Base-by-base conservation (phyloP, 176 grass and related monocot genomes). In the Oryza glumipatula region DNA sequence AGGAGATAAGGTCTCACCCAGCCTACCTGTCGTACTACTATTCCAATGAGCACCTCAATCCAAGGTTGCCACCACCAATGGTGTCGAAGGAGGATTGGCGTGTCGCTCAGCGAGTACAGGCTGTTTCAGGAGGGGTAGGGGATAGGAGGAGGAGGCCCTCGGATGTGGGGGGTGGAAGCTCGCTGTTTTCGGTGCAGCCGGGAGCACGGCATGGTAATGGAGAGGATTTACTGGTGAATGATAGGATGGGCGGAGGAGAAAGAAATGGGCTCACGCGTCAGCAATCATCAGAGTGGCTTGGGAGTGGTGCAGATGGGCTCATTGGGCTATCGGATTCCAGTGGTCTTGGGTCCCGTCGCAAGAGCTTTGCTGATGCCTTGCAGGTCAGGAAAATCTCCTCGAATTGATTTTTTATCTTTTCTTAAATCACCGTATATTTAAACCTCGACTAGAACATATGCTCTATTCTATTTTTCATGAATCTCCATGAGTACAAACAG, bases 21-120 rank as follows among this genome's bases (percentile, higher is more conserved):
- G 89, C 84, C 0, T 98, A 95, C 60, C 85, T 92, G n/a, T 85
- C 85, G 1, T 95, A 95, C 73, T 98, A 98, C 86, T 98, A 93
- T 67, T 94, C 89, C 10, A 93, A 98, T 48, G 96, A 95, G 85
- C 90, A 92, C 80, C 73, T 93, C 75, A 98, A 98, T 76, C 96
- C 96, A 30, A 91, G 96, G 89, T 82, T 95, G 78, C 96, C 95
- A 0, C 91, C 85, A 24, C 96, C 96, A 5, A 79, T 91, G 39
- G 82, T 94, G 66, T 94, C 92, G 0, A 94, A 87, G 88, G 95
- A 98, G 90, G 92, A 97, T 73, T 97, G 95, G 95, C 88, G 95
- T 67, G 79, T 75, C 0, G 65, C 88, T 9, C 92, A 97, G 79
- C 80, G 95, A 22, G 91, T 93, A 65, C 95, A 91, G 76, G 26